phyloP scores from a whole-genome alignment of 768 basidiomycete species.

The Lanmaoa pseudosensibilis region DNA sequence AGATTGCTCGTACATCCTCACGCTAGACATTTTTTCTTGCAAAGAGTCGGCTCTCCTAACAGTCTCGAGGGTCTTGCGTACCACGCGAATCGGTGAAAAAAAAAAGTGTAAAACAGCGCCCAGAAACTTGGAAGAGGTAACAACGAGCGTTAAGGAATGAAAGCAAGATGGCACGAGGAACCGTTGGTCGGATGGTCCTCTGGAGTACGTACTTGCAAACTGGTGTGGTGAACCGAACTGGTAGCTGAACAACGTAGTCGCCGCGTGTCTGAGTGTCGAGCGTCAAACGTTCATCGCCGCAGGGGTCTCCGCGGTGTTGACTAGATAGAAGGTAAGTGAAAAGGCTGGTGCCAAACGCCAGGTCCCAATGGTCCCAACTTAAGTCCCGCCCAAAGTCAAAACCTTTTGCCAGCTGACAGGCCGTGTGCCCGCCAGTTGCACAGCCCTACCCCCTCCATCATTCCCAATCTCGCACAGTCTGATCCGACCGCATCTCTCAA shows the following conservation, averaged over 20 bases:
- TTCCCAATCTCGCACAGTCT: background rate
- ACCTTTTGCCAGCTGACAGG: background rate
- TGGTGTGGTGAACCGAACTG: background rate
- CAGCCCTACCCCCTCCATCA: conserved; percentile 11
- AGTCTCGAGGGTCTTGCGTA: conserved; percentile 4
- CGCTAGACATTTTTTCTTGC: conserved; percentile 39
- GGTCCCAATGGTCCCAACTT: background rate
- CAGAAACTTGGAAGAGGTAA: background rate
- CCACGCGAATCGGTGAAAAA: background rate
- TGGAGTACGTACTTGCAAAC: conserved; percentile 10
- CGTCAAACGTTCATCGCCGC: conserved; percentile 23
- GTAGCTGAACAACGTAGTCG: conserved; percentile 9
- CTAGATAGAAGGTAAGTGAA: background rate
- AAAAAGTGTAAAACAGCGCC: background rate
- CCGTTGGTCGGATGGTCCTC: background rate
- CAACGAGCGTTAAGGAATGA: conserved; percentile 1
- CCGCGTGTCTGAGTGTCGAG: conserved; percentile 15
- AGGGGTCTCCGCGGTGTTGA: background rate
- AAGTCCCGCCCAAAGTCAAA: background rate
- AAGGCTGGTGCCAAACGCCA: background rate
- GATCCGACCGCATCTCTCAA: background rate
- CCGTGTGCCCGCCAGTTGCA: conserved; percentile 2
- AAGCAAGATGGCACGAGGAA: conserved; percentile 1
- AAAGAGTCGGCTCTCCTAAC: background rate
- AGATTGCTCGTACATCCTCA: conserved; percentile 42